These are phyloP conservation scores for Golubevia sp. DNA, from an alignment of 1,284 basidiomycete genomes.

Conservation along the genomic window DNA sequence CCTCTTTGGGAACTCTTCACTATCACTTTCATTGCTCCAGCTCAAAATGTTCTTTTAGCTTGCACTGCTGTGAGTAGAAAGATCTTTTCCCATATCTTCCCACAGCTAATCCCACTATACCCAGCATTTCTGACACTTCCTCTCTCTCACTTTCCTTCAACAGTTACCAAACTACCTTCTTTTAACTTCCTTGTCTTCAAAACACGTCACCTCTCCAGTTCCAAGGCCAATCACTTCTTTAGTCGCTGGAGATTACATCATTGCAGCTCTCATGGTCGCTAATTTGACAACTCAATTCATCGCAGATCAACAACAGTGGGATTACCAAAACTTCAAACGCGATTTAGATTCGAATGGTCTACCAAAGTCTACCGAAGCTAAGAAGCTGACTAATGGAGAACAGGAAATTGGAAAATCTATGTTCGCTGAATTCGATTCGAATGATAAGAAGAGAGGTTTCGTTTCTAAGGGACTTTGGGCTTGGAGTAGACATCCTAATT, in stretches of 20 bases:
- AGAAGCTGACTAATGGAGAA: no score
- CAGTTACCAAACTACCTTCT: constrained; percentile 42
- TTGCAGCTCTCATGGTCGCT: constrained; percentile 35
- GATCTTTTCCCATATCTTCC: no score
- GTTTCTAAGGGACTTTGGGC: constrained; percentile 51
- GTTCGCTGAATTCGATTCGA: no score
- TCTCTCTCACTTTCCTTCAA: not conserved
- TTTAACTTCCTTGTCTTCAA: constrained; percentile 31
- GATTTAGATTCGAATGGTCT: constrained; percentile 28
- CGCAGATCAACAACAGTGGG: constrained; percentile 50
- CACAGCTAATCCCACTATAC: no score
- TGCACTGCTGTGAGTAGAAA: constrained; percentile 29
- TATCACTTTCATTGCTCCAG: constrained; percentile 49
- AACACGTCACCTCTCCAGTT: constrained; percentile 26
- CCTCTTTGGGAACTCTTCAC: constrained; percentile 37
- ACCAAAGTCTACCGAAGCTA: not conserved
- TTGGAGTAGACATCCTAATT: constrained; percentile 49
- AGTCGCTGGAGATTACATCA: constrained; percentile 32
- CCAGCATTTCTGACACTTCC: not conserved
- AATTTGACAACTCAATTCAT: constrained; percentile 41
- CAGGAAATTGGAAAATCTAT: no score
- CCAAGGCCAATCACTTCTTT: constrained; percentile 30
- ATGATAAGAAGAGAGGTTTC: constrained; percentile 40
- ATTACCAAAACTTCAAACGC: constrained; percentile 54
- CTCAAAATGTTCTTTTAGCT: constrained; percentile 50